Base-by-base conservation (phyloP, 495 filamentous ascomycete species). In the Neurospora africana region DNA sequence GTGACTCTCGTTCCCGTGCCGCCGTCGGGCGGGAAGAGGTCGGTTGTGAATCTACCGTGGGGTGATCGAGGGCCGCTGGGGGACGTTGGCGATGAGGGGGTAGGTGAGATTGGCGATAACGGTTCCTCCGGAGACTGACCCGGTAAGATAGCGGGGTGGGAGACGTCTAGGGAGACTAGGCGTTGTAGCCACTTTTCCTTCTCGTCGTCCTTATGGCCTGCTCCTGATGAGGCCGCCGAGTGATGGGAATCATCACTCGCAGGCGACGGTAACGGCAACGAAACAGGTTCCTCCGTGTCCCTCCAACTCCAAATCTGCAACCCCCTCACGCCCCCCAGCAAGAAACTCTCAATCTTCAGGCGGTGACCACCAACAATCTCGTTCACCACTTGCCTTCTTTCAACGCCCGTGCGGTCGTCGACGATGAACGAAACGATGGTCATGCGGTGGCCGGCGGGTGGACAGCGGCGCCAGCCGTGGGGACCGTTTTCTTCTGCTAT, bases 381-480 rank as follows among this genome's bases (percentile, higher is more conserved):
- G 13, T 82, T 80, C 4, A 89, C 81, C 6, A 68, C 68, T 2
- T 19, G 39, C 23, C 41, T 70, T 8, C 86, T 78, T 73, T 90
- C 91, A 1, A 81, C 84, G 13, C 86, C 86, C 10, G 44, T 41
- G 27, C 85, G 85, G 27, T 83, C 80, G 72, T 93, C 90, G 71
- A 89, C 81, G 71, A 89, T 82, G 76, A 92, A 97, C 2, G 87
- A 89, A 6, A 93, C 82, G n/a, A 95, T 81, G 0, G 90, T 88
- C 92, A 97, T 95, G 9, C 94, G 87, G 77, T 97, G 94, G n/a
- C 91, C 91, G 1, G 36, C 71, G 43, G 83, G 79, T 0, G 88
- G 83, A 76, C 94, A 97, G 33, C 92, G 86, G 11, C 93, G 86
- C 93, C 94, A 97, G 5, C 94, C 94, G 35, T 81, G 83, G 69